phyloP scores from a whole-genome alignment of 148 eudicot genomes.

The Rhododendron ferrugineum region DNA sequence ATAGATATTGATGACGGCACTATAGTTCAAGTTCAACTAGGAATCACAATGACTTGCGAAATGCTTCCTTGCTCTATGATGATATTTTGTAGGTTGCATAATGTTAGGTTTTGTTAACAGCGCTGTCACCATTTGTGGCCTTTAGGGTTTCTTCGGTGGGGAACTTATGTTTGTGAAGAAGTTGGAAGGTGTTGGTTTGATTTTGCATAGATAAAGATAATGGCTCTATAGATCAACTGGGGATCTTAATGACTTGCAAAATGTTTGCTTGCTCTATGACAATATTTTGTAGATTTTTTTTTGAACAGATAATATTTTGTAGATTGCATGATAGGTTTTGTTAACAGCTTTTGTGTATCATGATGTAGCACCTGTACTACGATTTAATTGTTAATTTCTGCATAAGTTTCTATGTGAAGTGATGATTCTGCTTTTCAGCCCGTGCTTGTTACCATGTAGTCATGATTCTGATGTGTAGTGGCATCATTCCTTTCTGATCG shows the following conservation, averaged over 20 bases:
- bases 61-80: not conserved
- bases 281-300: not conserved
- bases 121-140: not conserved
- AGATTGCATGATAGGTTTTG: not conserved
- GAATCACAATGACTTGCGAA: not conserved
- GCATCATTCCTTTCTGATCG: not conserved
- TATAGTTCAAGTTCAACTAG: not conserved
- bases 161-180: not conserved
- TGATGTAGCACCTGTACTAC: not conserved
- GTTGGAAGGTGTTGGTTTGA: not conserved
- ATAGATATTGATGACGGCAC: not conserved
- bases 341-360: not conserved
- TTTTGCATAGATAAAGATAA: not conserved
- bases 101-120: not conserved
- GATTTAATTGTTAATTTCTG: not conserved
- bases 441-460: not conserved
- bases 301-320: not conserved
- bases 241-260: not conserved
- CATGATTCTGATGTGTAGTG: not conserved
- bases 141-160: not conserved
- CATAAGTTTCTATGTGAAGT: not conserved
- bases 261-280: not conserved
- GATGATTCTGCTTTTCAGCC: not conserved
- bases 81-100: not conserved
- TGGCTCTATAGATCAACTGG: not conserved